Evolutionary conservation across 2,329 filamentous ascomycete genomes (phyloP).

Genomic region (Periglandula ipomoeae): DNA sequence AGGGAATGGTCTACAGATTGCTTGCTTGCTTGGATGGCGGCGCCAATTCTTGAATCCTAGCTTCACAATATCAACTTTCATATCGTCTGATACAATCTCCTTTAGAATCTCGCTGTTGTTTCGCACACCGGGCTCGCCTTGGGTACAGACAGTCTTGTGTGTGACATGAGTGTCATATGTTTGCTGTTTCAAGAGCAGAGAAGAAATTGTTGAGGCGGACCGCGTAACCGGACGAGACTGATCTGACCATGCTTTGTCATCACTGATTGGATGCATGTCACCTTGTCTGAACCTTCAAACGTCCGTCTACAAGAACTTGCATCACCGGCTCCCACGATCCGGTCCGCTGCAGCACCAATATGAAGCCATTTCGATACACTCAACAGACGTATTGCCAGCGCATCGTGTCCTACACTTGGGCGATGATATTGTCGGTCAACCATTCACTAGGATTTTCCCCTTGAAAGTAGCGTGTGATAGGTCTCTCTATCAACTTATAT

Average conservation of each 20-base stretch:
- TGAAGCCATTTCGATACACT: not conserved
- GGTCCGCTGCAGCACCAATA: conserved; percentile 1
- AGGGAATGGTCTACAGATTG: not conserved
- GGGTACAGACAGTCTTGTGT: not conserved
- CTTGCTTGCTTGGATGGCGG: not conserved
- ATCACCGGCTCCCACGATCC: not conserved
- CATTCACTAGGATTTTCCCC: not conserved
- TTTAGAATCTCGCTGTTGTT: not conserved
- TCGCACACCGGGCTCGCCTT: not conserved
- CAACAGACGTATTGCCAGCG: not conserved
- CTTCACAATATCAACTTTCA: not conserved
- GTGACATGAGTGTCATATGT: not conserved
- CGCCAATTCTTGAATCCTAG: too few relatives aligned
- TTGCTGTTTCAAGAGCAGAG: conserved; percentile 2
- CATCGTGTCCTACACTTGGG: conserved; percentile 5
- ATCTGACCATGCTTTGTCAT: too few relatives aligned
- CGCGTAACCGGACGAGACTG: not conserved
- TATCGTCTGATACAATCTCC: not conserved
- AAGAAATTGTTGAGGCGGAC: not conserved
- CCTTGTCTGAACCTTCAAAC: not conserved
- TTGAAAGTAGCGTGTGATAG: not conserved
- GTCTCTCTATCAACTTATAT: not conserved
- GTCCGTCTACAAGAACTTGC: not conserved
- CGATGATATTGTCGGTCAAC: not conserved
- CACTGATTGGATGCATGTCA: not conserved